phyloP scores from a whole-genome alignment of 148 eudicot genomes.

The Agrostemma githago region DNA sequence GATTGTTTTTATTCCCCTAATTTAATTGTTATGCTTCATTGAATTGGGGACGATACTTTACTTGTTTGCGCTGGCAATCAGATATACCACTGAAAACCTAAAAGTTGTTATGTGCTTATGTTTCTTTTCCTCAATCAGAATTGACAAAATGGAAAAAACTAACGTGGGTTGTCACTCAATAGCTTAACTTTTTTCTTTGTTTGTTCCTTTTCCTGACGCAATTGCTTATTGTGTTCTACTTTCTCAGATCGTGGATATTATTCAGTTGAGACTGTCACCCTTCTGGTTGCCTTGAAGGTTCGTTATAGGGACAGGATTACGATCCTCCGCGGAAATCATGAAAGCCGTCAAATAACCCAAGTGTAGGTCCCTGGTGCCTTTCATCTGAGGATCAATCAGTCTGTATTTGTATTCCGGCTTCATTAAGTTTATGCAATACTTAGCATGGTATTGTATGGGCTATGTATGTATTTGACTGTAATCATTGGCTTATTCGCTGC shows the following conservation, averaged over 20 bases:
- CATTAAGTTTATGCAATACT: not conserved
- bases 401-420: not conserved
- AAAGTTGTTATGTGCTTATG: too few species aligned
- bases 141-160: not conserved
- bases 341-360: slow-evolving; percentile 96
- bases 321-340: slow-evolving; percentile 92
- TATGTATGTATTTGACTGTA: not conserved
- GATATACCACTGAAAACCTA: not conserved
- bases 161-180: not conserved
- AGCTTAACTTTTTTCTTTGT: not conserved
- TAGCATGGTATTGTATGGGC: not conserved
- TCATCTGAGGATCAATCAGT: slow-evolving; percentile 5
- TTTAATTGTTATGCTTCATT: too few species aligned
- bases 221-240: slow-evolving; percentile 11
- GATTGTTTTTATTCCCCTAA: not conserved
- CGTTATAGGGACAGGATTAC: slow-evolving; percentile 95
- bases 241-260: slow-evolving; percentile 88
- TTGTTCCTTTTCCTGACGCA: not conserved
- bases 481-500: not conserved
- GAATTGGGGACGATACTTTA: not conserved
- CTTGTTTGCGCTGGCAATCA: not conserved
- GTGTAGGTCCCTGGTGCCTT: slow-evolving; percentile 40
- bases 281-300: slow-evolving; percentile 89
- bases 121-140: not conserved
- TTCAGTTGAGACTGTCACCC: slow-evolving; percentile 89